Percentiles rank a stretch among this genome's conserved stretches.
phyloP scores from a whole-genome alignment of 345 rosid species.

The Acer yangbiense region DNA sequence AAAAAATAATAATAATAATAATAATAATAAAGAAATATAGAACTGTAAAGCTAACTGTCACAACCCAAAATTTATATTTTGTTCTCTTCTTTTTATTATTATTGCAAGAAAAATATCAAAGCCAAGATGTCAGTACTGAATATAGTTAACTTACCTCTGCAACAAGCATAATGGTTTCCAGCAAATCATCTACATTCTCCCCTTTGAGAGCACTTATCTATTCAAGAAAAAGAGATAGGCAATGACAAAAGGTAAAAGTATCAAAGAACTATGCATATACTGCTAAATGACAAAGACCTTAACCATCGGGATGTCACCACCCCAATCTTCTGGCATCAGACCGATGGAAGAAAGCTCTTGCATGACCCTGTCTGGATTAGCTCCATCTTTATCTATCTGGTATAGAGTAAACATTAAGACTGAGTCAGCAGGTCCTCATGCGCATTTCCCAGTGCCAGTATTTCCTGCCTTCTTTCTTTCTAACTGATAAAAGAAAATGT shows the following conservation, averaged over 20 bases:
- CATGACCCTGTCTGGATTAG: slow-evolving; percentile 95
- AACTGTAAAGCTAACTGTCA: neutral
- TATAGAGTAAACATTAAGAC: slow-evolving; percentile 22
- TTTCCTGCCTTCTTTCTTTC: slow-evolving; percentile 16
- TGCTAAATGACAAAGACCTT: slow-evolving; percentile 53
- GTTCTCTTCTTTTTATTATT: neutral
- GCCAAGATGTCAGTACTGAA: neutral
- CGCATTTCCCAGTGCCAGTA: slow-evolving; percentile 17
- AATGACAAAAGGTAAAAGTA: slow-evolving; percentile 21
- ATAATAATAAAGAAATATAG: neutral
- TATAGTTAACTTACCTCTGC: slow-evolving; percentile 74
- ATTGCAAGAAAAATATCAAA: slow-evolving; percentile 11
- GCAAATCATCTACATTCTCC: slow-evolving; percentile 72
- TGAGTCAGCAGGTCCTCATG: slow-evolving; percentile 14
- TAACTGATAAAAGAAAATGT: slow-evolving; percentile 11
- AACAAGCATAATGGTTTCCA: slow-evolving; percentile 97
- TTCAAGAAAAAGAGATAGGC: slow-evolving; percentile 37
- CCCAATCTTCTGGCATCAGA: slow-evolving; percentile 99
- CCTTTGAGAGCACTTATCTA: slow-evolving; percentile 99
- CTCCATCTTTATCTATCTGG: slow-evolving; percentile 98
- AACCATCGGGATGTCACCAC: slow-evolving; percentile 96
- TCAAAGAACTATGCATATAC: slow-evolving; percentile 24
- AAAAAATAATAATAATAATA: neutral
- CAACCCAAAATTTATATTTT: neutral
- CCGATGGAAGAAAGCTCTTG: slow-evolving; percentile 97